Evolutionary conservation across 169 alveolate genomes (phyloP), one percentile per base, ranked within the genome.

Genomic region (Plasmodium reichenowi): DNA sequence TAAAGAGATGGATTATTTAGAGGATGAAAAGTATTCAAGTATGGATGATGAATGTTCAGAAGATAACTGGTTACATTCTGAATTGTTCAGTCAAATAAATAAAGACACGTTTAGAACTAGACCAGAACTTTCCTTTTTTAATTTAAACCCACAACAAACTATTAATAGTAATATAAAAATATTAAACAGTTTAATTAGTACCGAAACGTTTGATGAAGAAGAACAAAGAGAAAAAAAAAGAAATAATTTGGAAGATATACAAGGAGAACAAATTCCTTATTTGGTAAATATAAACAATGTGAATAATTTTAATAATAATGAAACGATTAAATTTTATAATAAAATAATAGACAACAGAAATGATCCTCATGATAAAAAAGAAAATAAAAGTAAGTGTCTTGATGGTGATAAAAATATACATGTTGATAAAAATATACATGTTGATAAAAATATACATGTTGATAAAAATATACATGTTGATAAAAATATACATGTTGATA

Each of bases 81-180:
- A 86, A 86, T 72, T 86, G 68, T 86, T 86, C 45, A 86, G 92
- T 66, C 92, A 86, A 86, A 86, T 86, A 52, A 86, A 86, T 60
- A 86, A 86, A 73, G 92, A 86, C 29, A 86, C 92, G 0, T 86
- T 86, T 86, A 52, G 92, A 86, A 86, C 92, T 32, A 43, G 92
- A 71, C 87, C 92, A 6, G 92, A 86, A 54, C 63, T 86, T 26
- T 86, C 92, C 8, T 86, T 86, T 86, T 86, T 86, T 52, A 86
- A 54, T 72, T 59, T 86, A 64, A 70, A 86, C 26, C 92, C 92
- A 29, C 78, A 86, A 54, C 76, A 86, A 13, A 86, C 92, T 20
- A 86, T 86, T 86, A 86, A 70, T 20, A 86, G 72, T 72, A 86
- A 86, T 60, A 64, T 86, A 22, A 86, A 86, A 9, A 72, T 72